Evolutionary conservation across 768 basidiomycete genomes (phyloP).

Genomic region (Termitomyces sp.): DNA sequence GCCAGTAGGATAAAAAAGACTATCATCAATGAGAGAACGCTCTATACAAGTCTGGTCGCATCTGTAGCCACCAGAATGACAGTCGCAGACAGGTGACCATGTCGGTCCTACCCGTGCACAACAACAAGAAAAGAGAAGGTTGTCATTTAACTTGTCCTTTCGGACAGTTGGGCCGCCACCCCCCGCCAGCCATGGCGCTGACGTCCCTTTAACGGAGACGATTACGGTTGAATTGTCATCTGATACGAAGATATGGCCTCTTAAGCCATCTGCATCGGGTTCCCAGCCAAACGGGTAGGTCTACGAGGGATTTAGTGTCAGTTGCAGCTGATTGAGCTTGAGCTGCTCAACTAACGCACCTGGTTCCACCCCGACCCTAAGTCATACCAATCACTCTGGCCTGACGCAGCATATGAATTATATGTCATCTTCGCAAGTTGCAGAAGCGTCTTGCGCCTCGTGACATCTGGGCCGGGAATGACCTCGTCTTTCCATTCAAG

Average conservation of each 20-base stretch:
- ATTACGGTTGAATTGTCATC: constrained; percentile 83
- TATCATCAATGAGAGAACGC: constrained; percentile 71
- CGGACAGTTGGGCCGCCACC: constrained; percentile 78
- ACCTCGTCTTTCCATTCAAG: constrained; percentile 65
- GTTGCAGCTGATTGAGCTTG: not conserved
- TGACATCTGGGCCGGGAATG: constrained; percentile 67
- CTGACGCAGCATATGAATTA: constrained; percentile 68
- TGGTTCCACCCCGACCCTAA: constrained; percentile 60
- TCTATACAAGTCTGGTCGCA: constrained; percentile 86
- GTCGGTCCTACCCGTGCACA: constrained; percentile 94
- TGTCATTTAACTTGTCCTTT: constrained; percentile 95
- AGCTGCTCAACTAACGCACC: constrained; percentile 30
- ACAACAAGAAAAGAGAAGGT: constrained; percentile 94
- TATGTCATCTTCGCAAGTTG: constrained; percentile 86
- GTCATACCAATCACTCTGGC: constrained; percentile 68
- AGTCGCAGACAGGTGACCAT: constrained; percentile 91
- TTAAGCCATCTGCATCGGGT: constrained; percentile 82
- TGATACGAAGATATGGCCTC: constrained; percentile 90
- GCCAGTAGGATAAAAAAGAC: constrained; percentile 85
- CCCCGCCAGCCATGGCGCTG: constrained; percentile 61
- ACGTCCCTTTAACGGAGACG: constrained; percentile 92
- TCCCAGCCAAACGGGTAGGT: constrained; percentile 86
- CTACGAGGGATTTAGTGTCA: constrained; percentile 26
- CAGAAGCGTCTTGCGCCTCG: constrained; percentile 67
- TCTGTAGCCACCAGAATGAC: constrained; percentile 68